Evolutionary conservation across 768 basidiomycete species (phyloP).

Genomic region (Tremella mesenterica): DNA sequence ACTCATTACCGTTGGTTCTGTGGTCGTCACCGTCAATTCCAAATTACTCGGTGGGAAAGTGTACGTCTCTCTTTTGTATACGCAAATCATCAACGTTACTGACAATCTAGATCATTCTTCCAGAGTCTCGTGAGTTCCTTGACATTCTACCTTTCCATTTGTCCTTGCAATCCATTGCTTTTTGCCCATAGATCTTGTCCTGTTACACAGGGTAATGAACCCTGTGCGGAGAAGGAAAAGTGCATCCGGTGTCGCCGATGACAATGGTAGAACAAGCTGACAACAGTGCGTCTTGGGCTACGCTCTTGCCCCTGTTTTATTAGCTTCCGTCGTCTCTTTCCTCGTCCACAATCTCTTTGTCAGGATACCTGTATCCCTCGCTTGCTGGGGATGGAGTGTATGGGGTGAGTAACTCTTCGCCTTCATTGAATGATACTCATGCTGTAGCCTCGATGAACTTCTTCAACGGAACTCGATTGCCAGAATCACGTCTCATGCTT

Average conservation of each 20-base stretch:
- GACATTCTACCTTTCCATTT: too few species aligned
- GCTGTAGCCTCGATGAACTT: slow-evolving; percentile 80
- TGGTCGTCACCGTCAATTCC: slow-evolving; percentile 89
- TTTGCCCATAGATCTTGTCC: too few species aligned
- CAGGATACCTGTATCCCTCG: slow-evolving; percentile 71
- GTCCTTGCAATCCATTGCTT: too few species aligned
- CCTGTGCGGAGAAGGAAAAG: too few species aligned
- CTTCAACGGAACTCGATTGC: slow-evolving; percentile 88
- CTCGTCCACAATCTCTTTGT: slow-evolving; percentile 71
- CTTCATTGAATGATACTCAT: background rate
- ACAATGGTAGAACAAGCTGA: background rate
- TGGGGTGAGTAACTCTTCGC: slow-evolving; percentile 64
- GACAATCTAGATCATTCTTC: slow-evolving; percentile 69
- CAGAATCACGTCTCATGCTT: slow-evolving; percentile 75
- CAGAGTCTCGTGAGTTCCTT: slow-evolving; percentile 57
- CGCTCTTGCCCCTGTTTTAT: slow-evolving; percentile 83
- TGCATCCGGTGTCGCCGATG: too few species aligned
- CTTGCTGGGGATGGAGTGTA: slow-evolving; percentile 90
- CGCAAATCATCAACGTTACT: background rate
- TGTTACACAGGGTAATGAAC: too few species aligned
- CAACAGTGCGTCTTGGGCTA: slow-evolving; percentile 75
- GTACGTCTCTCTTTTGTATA: slow-evolving; percentile 19
- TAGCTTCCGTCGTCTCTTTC: slow-evolving; percentile 81
- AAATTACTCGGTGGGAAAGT: slow-evolving; percentile 54
- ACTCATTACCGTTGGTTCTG: slow-evolving; percentile 79